Percentiles rank a stretch among this genome's conserved stretches.
Conservation (phyloP, 345 rosid genomes). For the Punica granatum region DNA sequence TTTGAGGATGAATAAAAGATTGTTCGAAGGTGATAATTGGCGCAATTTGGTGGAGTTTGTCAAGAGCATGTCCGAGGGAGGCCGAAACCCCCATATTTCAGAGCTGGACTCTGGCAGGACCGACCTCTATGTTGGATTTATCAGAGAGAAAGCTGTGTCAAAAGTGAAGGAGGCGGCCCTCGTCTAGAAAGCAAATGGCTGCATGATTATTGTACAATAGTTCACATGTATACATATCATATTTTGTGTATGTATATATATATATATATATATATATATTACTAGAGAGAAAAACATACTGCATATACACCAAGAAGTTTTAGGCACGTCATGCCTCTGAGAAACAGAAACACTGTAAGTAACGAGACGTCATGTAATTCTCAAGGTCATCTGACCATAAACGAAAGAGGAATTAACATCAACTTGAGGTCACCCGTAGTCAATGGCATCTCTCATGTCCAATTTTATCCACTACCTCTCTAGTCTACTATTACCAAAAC, state of each 20-base stretch:
- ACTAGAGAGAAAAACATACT: constrained; percentile 7
- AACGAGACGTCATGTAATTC: constrained; percentile 1
- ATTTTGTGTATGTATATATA: too few relatives aligned
- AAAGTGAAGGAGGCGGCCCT: constrained; percentile 40
- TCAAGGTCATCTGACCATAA: constrained; percentile 6
- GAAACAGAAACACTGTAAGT: constrained; percentile 6
- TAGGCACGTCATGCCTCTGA: constrained; percentile 19
- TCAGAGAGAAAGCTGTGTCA: constrained; percentile 28
- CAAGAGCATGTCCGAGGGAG: constrained; percentile 68
- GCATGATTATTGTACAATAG: constrained; percentile 4
- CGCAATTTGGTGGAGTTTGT: constrained; percentile 69
- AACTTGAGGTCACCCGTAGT: neutral
- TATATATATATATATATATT: too few relatives aligned
- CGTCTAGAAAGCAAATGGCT: constrained; percentile 19
- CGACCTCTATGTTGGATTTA: constrained; percentile 56
- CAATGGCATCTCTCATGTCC: constrained; percentile 10
- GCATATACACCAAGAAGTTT: constrained; percentile 4
- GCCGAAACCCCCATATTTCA: constrained; percentile 41
- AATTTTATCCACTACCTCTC: neutral
- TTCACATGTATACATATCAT: neutral
- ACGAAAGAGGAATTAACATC: constrained; percentile 2
- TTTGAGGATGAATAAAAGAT: constrained; percentile 73
- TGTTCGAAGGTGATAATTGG: constrained; percentile 87
- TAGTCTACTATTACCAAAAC: neutral
- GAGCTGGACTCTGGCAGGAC: constrained; percentile 47